Base-by-base conservation (phyloP, 208 protist species). In the Herpetomonas tarakana region DNA sequence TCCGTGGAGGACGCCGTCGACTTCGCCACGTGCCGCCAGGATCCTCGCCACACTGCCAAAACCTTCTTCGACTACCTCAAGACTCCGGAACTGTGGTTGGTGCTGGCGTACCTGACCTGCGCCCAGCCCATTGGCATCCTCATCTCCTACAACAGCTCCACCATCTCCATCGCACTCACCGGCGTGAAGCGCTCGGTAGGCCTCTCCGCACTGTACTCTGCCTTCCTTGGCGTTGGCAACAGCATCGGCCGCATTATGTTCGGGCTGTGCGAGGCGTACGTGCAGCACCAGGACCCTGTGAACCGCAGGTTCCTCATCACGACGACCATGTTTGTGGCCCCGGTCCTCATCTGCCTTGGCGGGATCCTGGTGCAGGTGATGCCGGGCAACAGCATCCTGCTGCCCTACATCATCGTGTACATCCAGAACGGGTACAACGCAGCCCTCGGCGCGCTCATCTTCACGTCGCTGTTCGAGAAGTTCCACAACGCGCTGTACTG, bases 391-490 rank as follows among this genome's bases (percentile, higher is more conserved):
- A 41, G 56, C 14, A 69, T 86, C 39, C 64, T 85, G 25, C 68
- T 85, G 19, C 78, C 69, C 16, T 85, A 74, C 58, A 77, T 85
- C 22, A 18, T 80, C 39, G 58, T 86, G 12, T 81, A 81, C 71
- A 52, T 81, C 52, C 52, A 71, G 73, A 69, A 82, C 29, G 79
- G 75, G 55, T 63, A 79, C 44, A 77, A 63, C 31, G 68, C 75
- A 1, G 65, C 61, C 18, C 38, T 82, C 44, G 68, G 69, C 41
- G 72, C 75, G 6, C 71, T 86, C 24, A 74, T 82, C 52, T 76
- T 82, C 66, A 68, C 75, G 22, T 82, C 66, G 46, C 46, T 82
- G 11, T 80, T 77, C 26, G 71, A 79, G 62, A 58, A 58, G 30
- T 56, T 74, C 49, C 79, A 80, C 68, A 81, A 71, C 55, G 71